These are phyloP conservation scores for Hirsutella rhossiliensis DNA, from an alignment of 2,329 filamentous ascomycete genomes.

Conservation along the genomic window DNA sequence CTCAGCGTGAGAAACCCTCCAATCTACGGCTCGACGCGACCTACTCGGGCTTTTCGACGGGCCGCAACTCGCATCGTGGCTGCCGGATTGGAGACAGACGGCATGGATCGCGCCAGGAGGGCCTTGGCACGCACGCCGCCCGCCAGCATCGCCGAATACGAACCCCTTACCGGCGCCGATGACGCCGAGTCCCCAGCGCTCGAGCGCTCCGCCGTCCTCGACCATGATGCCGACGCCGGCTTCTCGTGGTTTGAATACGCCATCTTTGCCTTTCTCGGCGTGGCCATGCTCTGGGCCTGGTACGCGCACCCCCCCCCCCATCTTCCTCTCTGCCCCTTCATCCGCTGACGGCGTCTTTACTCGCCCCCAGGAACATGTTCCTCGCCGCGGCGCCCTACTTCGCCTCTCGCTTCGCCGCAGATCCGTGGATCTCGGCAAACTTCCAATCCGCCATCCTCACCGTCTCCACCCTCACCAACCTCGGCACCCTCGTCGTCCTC, in stretches of 20 bases:
- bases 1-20: not conserved
- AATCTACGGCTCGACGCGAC: not conserved
- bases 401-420: conserved; percentile 61
- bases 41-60: not conserved
- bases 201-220: conserved; percentile 6
- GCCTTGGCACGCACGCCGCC: conserved; percentile 9
- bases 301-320: conserved; percentile 27
- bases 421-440: conserved; percentile 60
- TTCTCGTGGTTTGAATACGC: conserved; percentile 83
- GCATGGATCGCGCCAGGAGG: conserved; percentile 16
- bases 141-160: conserved; percentile 16
- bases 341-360: not conserved
- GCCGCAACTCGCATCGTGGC: not conserved
- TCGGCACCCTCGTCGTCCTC: conserved; percentile 63
- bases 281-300: conserved; percentile 98
- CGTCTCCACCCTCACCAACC: conserved; percentile 74
- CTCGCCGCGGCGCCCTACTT: conserved; percentile 92
- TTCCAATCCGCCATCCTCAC: conserved; percentile 87
- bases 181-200: conserved; percentile 11
- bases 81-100: not conserved
- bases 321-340: not conserved
- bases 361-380: conserved; percentile 77
- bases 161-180: conserved; percentile 17
- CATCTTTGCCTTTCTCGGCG: conserved; percentile 74
- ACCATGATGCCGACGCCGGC: conserved; percentile 12